Evolutionary conservation across 2,329 filamentous ascomycete genomes (phyloP).

Genomic region (Xylariaceae sp.): DNA sequence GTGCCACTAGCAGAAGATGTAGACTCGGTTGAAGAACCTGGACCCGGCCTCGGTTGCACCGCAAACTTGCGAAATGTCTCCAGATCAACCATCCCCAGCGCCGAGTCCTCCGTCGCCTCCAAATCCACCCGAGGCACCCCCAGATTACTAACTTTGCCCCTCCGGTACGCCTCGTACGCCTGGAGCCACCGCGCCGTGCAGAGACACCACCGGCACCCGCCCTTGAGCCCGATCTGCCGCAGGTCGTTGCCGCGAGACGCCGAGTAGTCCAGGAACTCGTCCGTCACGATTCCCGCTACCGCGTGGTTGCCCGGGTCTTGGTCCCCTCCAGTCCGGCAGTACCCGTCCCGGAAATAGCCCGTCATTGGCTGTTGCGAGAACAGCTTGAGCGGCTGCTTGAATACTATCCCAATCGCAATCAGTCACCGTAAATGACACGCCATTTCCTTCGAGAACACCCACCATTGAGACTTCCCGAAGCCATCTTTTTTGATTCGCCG

Average conservation of each 20-base stretch:
- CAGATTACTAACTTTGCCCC: constrained; percentile 32
- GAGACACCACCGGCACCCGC: constrained; percentile 60
- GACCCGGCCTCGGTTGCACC: constrained; percentile 19
- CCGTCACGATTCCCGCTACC: constrained; percentile 53
- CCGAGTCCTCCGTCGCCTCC: constrained; percentile 50
- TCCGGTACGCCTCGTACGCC: constrained; percentile 50
- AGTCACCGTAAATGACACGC: not conserved
- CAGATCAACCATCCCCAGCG: constrained; percentile 43
- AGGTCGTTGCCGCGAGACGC: constrained; percentile 57
- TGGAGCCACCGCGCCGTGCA: constrained; percentile 58
- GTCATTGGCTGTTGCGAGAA: constrained; percentile 57
- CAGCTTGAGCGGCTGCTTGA: constrained; percentile 53
- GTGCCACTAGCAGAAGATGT: too few species aligned
- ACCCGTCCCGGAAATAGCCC: constrained; percentile 58
- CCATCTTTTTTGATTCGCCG: too few species aligned
- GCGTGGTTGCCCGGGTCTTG: constrained; percentile 57
- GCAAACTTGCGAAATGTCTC: constrained; percentile 49
- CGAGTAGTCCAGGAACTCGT: constrained; percentile 60
- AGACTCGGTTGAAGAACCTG: too few species aligned
- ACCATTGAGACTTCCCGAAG: constrained; percentile 18
- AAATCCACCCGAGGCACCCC: constrained; percentile 41
- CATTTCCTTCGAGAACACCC: not conserved
- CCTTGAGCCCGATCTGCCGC: constrained; percentile 47
- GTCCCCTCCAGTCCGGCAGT: constrained; percentile 48
- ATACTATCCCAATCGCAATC: constrained; percentile 45